Evolutionary conservation across 2,329 filamentous ascomycete species (phyloP).

Genomic region (Karstenula rhodostoma): DNA sequence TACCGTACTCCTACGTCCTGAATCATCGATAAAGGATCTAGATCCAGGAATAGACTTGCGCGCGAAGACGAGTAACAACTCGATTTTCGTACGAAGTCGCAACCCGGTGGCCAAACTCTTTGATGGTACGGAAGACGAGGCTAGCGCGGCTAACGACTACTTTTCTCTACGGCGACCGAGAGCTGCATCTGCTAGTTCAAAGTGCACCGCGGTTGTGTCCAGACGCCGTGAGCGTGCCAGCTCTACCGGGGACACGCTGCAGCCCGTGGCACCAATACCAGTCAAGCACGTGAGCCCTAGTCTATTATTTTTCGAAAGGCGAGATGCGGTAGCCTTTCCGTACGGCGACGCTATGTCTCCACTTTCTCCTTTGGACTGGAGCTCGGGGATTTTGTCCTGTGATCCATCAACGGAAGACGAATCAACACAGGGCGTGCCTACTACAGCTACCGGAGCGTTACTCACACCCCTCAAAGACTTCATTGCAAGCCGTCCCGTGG

Average conservation of each 20-base stretch:
- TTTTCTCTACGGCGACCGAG: constrained; percentile 10
- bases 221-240: constrained; percentile 6
- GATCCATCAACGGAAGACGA: not conserved
- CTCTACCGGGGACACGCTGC: constrained; percentile 8
- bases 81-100: constrained; percentile 18
- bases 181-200: constrained; percentile 4
- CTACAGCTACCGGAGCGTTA: not conserved
- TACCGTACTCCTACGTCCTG: not conserved
- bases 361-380: not conserved
- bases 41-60: not conserved
- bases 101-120: constrained; percentile 34
- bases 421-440: not conserved
- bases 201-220: not conserved
- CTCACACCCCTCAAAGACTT: constrained; percentile 8
- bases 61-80: constrained; percentile 21
- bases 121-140: constrained; percentile 24
- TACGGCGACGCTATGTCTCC: constrained; percentile 5
- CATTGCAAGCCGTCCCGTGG: not conserved
- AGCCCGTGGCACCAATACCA: constrained; percentile 17
- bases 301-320: constrained; percentile 7
- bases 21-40: not conserved
- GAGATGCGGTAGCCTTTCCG: constrained; percentile 15
- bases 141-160: constrained; percentile 6
- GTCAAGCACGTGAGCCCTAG: constrained; percentile 13
- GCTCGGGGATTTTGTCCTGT: not conserved